Base-by-base conservation (phyloP, 2,329 filamentous ascomycete genomes). In the Venturiaceae sp. region DNA sequence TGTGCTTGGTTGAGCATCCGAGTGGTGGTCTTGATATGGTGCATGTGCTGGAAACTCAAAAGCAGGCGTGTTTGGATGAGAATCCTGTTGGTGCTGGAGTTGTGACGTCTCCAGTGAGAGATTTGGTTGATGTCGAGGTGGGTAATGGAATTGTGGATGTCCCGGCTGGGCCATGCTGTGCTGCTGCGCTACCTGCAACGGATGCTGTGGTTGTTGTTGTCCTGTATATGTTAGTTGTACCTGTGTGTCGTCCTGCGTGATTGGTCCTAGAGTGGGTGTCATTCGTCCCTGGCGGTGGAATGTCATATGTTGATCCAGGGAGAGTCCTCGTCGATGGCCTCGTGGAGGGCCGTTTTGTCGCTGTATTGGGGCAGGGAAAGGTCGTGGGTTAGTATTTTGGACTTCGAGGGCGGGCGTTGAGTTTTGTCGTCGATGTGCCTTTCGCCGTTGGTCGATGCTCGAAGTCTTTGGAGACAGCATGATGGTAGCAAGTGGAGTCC, bases 151-250 rank as follows among this genome's bases (percentile, higher is more conserved):
- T 13, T 54, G 23, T 36, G 30, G 44, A 28, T 33, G 57, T 34
- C 87, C 86, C 83, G 87, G 87, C 84, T 88, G 85, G 83, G 83
- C 83, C 82, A 84, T 82, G 82, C 83, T 84, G 80, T 91, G 88
- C 85, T 89, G 84, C 83, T 92, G 90, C 85, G 87, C 82, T 88
- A 89, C 88, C 86, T 86, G 87, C 85, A 90, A 82, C 77, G 84
- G 81, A 82, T 90, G 87, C 83, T 92, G 88, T 82, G 78, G 77
- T 76, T 81, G 73, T 75, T 77, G 75, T 58, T 30, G 32, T 57
- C 28, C 47, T 58, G 57, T 58, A 53, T 53, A 46, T 53, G 57
- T 58, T 58, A 54, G 79, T 77, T 76, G 80, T 78, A 79, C 75
- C 68, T 72, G 74, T 65, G 67, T 70, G 67, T 77, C 77, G 65